Base-by-base conservation (phyloP, 441 rosid species). In the Arabidopsis hybrid region DNA sequence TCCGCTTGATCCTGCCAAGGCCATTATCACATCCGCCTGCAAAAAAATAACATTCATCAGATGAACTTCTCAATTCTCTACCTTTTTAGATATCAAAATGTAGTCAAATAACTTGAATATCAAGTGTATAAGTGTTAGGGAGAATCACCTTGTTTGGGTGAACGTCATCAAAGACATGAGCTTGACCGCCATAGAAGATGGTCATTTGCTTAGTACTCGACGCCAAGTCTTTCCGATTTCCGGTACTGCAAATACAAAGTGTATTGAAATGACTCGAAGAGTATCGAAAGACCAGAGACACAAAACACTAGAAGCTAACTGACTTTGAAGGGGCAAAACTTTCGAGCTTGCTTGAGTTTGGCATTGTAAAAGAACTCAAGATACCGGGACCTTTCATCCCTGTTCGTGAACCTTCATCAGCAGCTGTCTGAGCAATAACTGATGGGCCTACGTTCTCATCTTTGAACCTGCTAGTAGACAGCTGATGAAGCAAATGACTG, bases 361-460 rank as follows among this genome's bases (percentile, higher is more conserved):
- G 87, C 72, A 75, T 58, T 35, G 73, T 76, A 32, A 82, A 77
- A 43, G 87, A 79, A 73, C 82, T 92, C 77, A 83, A 80, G 80
- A 87, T 74, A 55, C 86, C 78, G 8, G 96, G 83, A 43, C 97
- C 95, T 83, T 88, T 92, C 69, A 88, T 88, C 68, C 98, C 99
- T 53, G 98, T 95, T 76, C 98, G 85, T 8, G 99, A 92, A 60
- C 99, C 98, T 89, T 95, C 99, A 83, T 95, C 99, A 49, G 98
- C 99, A 81, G 97, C 98, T 57, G 91, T 78, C 35, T 88, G 97
- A 38, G 90, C 76, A 39, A 89, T 79, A 32, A 85, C 55, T 32
- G 93, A 89, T 31, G 90, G 74, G 17, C 75, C 72, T 4, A 49
- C 2, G 79, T 69, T 88, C 52, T 80, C 81, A 47, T 89, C 97